Base-by-base conservation (phyloP, 202 grass and related monocot genomes). In the Setaria italica region DNA sequence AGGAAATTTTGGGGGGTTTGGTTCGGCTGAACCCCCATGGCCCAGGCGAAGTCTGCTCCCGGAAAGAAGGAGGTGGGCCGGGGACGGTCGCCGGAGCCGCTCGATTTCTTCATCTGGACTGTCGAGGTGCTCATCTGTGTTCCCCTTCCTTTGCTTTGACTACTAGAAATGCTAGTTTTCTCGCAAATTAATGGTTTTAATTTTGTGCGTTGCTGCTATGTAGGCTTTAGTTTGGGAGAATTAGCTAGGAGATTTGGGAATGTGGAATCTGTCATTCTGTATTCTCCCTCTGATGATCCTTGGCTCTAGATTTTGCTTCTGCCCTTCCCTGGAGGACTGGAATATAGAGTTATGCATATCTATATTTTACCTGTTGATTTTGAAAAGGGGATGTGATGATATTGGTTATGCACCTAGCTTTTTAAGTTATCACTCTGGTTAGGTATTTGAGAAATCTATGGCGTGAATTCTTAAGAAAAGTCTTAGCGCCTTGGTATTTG, bases 31-130 rank as follows among this genome's bases (percentile, higher is more conserved):
- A 33, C 41, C 54, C 68, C 41, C 80, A 82, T 82, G 80, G 71
- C 67, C 25, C 80, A 72, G 56, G 6, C 41, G 6, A 82, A 21
- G 54, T 62, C 67, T 12, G 42, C 80, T 33, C 10, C 20, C 46
- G 77, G 81, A 76, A 90, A 79, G 82, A 91, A 77, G 86, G 93
- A 92, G 87, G 90, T 87, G 94, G 90, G 77, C 69, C 91, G 91
- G 15, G 89, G 88, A 67, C 82, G 91, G 72, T 81, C 90, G 32
- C 93, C 93, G 6, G 97, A 99, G 59, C 97, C 92, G 62, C 85
- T 99, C 54, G 92, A 99, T 92, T 96, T 99, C 92, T 99, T 94
- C 97, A 99, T 99, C 45, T 97, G 92, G 90, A 99, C 97, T 11
- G 92, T 94, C 17, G 92, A 99, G 97, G 94, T 99, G 62, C 50